Conservation (phyloP, 768 basidiomycete species). For the Mycena epipterygia region DNA sequence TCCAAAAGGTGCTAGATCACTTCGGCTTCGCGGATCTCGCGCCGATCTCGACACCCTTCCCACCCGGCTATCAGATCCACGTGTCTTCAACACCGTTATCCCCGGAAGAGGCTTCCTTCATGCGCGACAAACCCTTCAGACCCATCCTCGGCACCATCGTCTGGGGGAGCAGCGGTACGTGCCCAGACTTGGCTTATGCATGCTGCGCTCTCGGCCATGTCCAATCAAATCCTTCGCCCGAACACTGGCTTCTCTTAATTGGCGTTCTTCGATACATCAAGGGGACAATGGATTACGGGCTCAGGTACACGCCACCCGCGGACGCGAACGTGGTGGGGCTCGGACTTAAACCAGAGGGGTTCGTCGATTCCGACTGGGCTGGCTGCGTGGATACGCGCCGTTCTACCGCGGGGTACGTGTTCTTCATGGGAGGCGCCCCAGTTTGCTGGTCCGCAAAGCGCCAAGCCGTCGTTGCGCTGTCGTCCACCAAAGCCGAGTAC, state of each 20-base stretch:
- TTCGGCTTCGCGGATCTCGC: no score
- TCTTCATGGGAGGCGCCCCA: conserved; percentile 1
- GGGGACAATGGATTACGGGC: not conserved
- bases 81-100: not conserved
- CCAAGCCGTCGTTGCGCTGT: not conserved
- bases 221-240: no score
- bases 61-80: not conserved
- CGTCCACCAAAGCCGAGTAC: no score
- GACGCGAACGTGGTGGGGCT: not conserved
- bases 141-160: not conserved
- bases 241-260: no score
- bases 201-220: no score
- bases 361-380: not conserved
- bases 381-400: not conserved
- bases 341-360: not conserved
- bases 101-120: not conserved
- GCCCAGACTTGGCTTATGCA: not conserved
- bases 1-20: no score
- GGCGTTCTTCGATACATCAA: no score
- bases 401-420: not conserved
- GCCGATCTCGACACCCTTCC: not conserved
- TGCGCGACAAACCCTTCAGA: not conserved
- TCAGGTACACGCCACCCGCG: not conserved
- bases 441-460: not conserved
- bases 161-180: not conserved